A percentile compares a stretch with the other conserved stretches of the same genome.
These are phyloP conservation scores for Datura wrightii DNA, from an alignment of 257 asterid genomes.

Conservation along the genomic window DNA sequence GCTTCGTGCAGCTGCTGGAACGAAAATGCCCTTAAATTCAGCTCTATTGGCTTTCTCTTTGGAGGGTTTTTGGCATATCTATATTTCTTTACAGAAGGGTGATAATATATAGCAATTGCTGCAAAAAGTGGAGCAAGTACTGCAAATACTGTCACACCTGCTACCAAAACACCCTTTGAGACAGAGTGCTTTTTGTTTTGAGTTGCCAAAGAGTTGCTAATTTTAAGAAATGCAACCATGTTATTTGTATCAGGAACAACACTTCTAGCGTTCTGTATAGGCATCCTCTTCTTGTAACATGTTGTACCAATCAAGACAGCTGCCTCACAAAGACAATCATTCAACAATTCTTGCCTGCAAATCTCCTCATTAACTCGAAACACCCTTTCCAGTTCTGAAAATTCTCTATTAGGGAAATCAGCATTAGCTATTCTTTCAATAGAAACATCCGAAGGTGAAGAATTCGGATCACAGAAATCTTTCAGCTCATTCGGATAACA, in stretches of 20 bases:
- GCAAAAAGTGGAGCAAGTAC: not conserved
- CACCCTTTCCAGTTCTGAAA: conserved; percentile 24
- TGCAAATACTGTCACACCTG: conserved; percentile 22
- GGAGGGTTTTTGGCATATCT: not conserved
- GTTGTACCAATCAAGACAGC: conserved; percentile 7
- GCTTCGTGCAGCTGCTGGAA: conserved; percentile 55
- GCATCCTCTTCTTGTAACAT: conserved; percentile 35
- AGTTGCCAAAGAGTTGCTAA: conserved; percentile 6
- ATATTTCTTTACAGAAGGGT: not conserved
- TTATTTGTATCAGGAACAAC: not conserved
- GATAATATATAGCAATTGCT: conserved; percentile 13
- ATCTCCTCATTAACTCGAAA: not conserved
- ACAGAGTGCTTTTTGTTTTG: not conserved
- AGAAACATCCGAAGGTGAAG: not conserved
- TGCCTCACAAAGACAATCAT: conserved; percentile 36
- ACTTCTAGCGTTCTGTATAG: conserved; percentile 24
- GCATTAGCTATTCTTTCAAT: not conserved
- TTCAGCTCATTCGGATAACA: conserved; percentile 2
- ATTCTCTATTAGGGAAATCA: conserved; percentile 7
- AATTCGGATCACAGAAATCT: conserved; percentile 26
- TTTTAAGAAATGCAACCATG: conserved; percentile 31
- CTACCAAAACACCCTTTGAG: not conserved
- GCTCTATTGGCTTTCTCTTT: not conserved
- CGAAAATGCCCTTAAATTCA: conserved; percentile 33
- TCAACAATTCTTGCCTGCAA: conserved; percentile 23